Base-by-base conservation (phyloP, 768 basidiomycete genomes). In the Mycena olivaceomarginata region DNA sequence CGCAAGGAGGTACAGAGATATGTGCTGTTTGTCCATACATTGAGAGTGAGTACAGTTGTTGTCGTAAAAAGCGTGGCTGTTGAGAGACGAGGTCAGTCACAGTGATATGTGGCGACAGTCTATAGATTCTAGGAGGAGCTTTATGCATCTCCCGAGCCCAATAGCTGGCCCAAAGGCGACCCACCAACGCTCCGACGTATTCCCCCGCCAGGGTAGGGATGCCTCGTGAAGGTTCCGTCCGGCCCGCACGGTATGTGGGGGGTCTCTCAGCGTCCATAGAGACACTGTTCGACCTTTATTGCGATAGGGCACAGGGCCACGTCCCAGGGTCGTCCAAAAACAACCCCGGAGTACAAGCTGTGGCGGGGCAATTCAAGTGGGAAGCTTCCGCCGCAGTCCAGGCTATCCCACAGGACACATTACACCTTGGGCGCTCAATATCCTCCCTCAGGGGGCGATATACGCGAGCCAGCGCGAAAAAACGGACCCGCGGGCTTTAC, bases 51-150 rank as follows among this genome's bases (percentile, higher is more conserved):
- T 25, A 97, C 91, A 70, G 92, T 90, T 2, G 96, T 94, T 12
- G 95, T 92, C 59, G 94, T 94, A 87, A 98, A 98, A 56, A 98
- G 90, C 10, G 97, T 98, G 20, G 97, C 96, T 94, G 80, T 74
- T 75, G 83, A 69, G 40, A 45, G 10, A 51, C 60, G 45, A 5
- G 22, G 48, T 74, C 46, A 72, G 70, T 51, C 53, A 70, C 31
- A 4, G 31, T 31, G 31, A 31, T 15, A 63, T 40, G 60, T 41
- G 9, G 53, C 53, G 22, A 2, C 8, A 12, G n/a, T 45, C 10
- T 4, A 56, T 56, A 56, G 53, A n/a, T 59, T 37, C 43, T 11
- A 41, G 22, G 20, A 12, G 1, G 45, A 15, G 15, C 11, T 15
- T 10, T 41, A 31, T 51, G 40, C 16, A 62, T 41, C 43, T 18